Evolutionary conservation across 2,329 filamentous ascomycete genomes (phyloP), one percentile per base, ranked within the genome.

Genomic region (Clonostachys chloroleuca): DNA sequence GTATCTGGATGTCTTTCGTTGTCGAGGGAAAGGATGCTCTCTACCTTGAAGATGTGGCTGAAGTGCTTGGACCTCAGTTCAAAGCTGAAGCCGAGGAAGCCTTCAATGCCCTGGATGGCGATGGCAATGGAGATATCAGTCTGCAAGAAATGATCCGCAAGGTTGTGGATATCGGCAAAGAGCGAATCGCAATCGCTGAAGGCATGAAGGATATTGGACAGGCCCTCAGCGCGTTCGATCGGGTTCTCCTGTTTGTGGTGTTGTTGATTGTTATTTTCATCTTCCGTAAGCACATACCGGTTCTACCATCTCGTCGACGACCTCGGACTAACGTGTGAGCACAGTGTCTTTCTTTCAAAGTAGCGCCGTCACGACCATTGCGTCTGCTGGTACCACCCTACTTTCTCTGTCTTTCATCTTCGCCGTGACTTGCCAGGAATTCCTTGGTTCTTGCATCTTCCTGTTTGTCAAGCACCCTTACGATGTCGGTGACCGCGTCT

Each of bases 201-300:
- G 95, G 91, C 68, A 95, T 97, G 90, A 91, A 95, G 70, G 94
- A 99, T 66, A 94, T 99, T 55, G 89, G 94, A 57, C 90, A 96
- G 67, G 94, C 94, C 35, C 89, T 97, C 62, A 82, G 85, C 54
- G 92, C 95, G 10, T 83, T 99, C 39, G 92, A 99, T 69, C 86
- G 86, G 53, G 81, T 99, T 45, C 77, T 97, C 17, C 79, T 89
- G 51, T 85, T 87, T 47, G 81, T 96, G 40, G 89, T 95, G 36
- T 75, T 91, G 45, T 74, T 97, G 46, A 79, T 95, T 49, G 80
- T 87, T 56, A 70, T 96, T 60, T 87, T 96, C 62, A 84, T 95
- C 57, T 95, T 95, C 68, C 72, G 83, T 83, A 75, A 70, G 78
- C 74, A 44, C 35, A 41, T 16, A 2, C 16, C 9, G 36, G 34